Evolutionary conservation across 352 stramenopile genomes (phyloP), one percentile per base, ranked within the genome.

Genomic region (Aphanomyces cochlioides): DNA sequence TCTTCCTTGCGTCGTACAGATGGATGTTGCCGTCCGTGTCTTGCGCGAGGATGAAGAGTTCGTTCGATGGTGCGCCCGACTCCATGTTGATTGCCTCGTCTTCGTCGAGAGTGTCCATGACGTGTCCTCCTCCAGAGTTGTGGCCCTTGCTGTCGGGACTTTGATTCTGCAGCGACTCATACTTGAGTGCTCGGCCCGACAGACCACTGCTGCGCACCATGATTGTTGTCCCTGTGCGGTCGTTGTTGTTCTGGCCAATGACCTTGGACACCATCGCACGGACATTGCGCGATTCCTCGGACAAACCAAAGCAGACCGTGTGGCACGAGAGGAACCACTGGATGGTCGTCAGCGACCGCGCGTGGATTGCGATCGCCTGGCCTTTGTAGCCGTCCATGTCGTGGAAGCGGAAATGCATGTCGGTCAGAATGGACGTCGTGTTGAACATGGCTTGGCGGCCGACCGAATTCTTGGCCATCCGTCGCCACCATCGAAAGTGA

Each of bases 241-340:
- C 28, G 28, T 28, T 28, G 28, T 28, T 28, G 28, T 28, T 28
- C 28, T 28, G 28, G 28, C 28, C 28, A 28, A 28, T 28, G 28
- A 28, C 28, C 28, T 28, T 28, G 28, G 28, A 28, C 28, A 28
- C 28, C 28, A 28, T 28, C 28, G 28, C 28, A 28, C 43, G 43
- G 43, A 50, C 17, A n/a, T 50, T 50, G 43, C 17, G 10, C 17
- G 54, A 37, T 28, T 61, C 28, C 37, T 69, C 61, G 5, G 43
- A n/a, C 48, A 69, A 38, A 5, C 61, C 61, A 56, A 69, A 69
- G n/a, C 36, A 38, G 5, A 34, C 40, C 34, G 21, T 38, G 34
- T 69, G 61, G 45, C 47, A 41, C 48, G 48, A 28, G 34, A 69
- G 40, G 21, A 69, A 69, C 61, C 61, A 69, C 15, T 59, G 61